Conservation (phyloP, 306 rosid genomes). For the Biancaea sappan region DNA sequence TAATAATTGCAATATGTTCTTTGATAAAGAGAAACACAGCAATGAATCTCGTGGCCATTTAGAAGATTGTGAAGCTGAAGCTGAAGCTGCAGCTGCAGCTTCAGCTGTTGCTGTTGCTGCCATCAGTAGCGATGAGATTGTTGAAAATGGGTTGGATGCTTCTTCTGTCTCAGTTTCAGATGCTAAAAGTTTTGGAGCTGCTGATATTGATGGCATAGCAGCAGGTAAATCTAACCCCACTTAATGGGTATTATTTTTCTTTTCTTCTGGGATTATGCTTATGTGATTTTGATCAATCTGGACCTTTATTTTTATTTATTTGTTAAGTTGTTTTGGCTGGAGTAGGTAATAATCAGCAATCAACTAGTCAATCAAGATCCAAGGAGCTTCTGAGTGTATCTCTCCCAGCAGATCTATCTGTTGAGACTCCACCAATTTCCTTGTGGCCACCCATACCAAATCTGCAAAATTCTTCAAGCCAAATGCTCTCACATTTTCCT, state of each 20-base stretch:
- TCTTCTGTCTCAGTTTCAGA: constrained; percentile 67
- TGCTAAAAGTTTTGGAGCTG: constrained; percentile 57
- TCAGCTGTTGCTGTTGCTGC: constrained; percentile 98
- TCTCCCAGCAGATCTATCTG: constrained; percentile 93
- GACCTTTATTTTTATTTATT: constrained; percentile 8
- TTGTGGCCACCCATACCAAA: constrained; percentile 79
- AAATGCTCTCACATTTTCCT: constrained; percentile 83
- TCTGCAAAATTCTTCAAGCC: constrained; percentile 77
- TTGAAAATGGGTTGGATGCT: constrained; percentile 64
- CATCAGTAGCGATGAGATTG: constrained; percentile 83
- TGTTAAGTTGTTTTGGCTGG: constrained; percentile 50
- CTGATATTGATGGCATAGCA: constrained; percentile 60
- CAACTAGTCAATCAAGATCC: constrained; percentile 62
- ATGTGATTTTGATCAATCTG: background rate
- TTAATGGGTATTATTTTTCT: background rate
- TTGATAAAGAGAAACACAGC: constrained; percentile 68
- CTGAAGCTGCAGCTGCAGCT: constrained; percentile 99
- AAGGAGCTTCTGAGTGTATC: constrained; percentile 82
- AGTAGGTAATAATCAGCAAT: constrained; percentile 63
- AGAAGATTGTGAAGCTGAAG: constrained; percentile 89
- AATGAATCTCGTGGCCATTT: constrained; percentile 60
- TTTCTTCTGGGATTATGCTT: constrained; percentile 14
- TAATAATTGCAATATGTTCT: constrained; percentile 67
- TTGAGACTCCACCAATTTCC: constrained; percentile 86
- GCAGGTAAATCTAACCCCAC: constrained; percentile 46